Conservation (phyloP, 2,329 filamentous ascomycete species). For the Monosporascus ibericus region DNA sequence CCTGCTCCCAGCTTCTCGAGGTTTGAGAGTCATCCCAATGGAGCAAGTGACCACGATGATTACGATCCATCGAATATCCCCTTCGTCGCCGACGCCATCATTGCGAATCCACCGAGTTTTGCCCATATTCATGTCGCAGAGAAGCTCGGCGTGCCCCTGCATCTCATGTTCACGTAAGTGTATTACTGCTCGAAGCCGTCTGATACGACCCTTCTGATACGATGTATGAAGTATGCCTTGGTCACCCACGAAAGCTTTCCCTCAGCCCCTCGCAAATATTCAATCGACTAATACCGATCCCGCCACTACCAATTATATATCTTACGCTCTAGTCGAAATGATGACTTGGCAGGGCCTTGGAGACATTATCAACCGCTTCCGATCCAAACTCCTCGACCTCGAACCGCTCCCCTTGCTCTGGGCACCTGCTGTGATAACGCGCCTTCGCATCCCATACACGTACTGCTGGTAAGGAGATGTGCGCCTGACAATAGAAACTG, state of each 20-base stretch:
- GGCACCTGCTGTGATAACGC: constrained; percentile 72
- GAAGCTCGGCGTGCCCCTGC: constrained; percentile 57
- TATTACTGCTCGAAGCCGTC: background rate
- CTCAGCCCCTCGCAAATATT: constrained; percentile 80
- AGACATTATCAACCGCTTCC: constrained; percentile 84
- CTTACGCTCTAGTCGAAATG: constrained; percentile 81
- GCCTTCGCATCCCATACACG: constrained; percentile 74
- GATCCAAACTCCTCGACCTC: constrained; percentile 62
- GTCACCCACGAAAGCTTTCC: constrained; percentile 79
- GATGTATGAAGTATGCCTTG: constrained; percentile 62
- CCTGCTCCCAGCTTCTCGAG: constrained; percentile 35
- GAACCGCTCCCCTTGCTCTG: constrained; percentile 74
- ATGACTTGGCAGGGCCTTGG: constrained; percentile 90
- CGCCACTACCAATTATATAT: constrained; percentile 64
- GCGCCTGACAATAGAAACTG: background rate
- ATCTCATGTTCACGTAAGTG: constrained; percentile 66
- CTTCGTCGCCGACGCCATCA: constrained; percentile 28
- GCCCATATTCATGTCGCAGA: constrained; percentile 61
- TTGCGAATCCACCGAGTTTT: constrained; percentile 60
- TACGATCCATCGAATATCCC: constrained; percentile 16
- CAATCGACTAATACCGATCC: constrained; percentile 62
- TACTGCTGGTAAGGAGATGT: constrained; percentile 66
- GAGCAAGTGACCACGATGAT: background rate
- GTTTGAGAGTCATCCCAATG: constrained; percentile 8
- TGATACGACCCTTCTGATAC: constrained; percentile 1